Base-by-base conservation (phyloP, 2,329 filamentous ascomycete species). In the Neofusicoccum laricinum region DNA sequence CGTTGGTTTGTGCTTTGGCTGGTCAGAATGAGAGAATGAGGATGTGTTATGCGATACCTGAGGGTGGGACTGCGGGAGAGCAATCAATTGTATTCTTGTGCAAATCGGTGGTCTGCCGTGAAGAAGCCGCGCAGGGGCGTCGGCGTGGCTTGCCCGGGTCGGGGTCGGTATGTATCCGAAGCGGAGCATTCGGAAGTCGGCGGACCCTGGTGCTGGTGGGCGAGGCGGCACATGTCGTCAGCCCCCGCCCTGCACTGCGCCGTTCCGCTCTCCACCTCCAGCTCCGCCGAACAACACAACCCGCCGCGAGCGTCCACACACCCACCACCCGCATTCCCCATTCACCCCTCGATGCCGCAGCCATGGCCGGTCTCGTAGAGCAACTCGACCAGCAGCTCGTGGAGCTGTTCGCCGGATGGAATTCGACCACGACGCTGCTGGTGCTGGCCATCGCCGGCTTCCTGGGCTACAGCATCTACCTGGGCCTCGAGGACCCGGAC, bases 371-470 rank as follows among this genome's bases (percentile, higher is more conserved):
- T 32, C 62, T 88, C 51, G 76, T 92, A 73, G 83, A 88, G 71
- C 84, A 86, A 77, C 80, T 96, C 70, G 93, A 97, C 79, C 82
- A 86, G 70, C 81, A 86, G 72, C 80, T 96, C 68, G 87, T 88
- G 59, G 82, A 85, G 66, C 78, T 94, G 61, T 80, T 96, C 64
- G 84, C 87, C 41, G 89, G 91, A 77, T 97, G 93, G 93, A 92
- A 95, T 75, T 78, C 85, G 69, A 90, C 90, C 80, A 92, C 91
- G 34, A 95, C 91, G 2, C 72, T 87, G 46, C 83, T 99, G 68
- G 84, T 87, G 50, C 85, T 89, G 25, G 73, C 86, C 66, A 81
- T 97, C 48, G 80, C 89, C 66, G 81, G 84, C 63, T 85, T 93
- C 71, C 77, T 94, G 64, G 84, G 88, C 64, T 93, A 91, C 77